Evolutionary conservation across 805 yeast species (phyloP), one percentile per base, ranked within the genome.

Genomic region (Lachancea quebecensis): DNA sequence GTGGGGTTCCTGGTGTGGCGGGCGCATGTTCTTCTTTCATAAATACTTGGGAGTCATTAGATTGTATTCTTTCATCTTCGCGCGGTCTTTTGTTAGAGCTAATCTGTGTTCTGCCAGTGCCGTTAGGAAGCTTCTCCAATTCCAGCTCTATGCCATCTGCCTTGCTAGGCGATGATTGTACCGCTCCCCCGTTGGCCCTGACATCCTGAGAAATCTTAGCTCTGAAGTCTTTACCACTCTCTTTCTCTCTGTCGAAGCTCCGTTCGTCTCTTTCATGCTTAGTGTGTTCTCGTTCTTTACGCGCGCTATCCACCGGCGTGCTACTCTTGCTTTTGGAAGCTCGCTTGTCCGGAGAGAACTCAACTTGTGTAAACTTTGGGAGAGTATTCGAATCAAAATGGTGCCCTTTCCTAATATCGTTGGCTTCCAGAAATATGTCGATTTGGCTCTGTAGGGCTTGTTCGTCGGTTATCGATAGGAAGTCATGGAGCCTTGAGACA

Each of bases 401-500:
- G 17, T 60, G 64, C 5, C 73, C 76, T 51, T 73, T 72, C 49
- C 71, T 75, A 4, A 79, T 55, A 52, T 77, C 82, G 52, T 78
- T 77, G 49, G 68, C 67, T 46, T 72, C 75, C 41, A 81, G 52
- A 55, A 79, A 80, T 64, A 65, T 62, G 57, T 65, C 45, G 68
- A 62, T 39, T 60, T 70, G 54, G 50, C 53, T 68, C 46, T 58
- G 58, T 44, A 50, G 67, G 55, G 69, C 41, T 54, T 69, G 48
- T 56, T 69, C 47, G 71, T 70, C 51, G 57, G 66, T 39, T 68
- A 79, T 52, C 4, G 61, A 55, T 38, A 69, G 46, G 45, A 75
- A 58, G 46, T 70, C 66, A 15, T 81, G 77, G 42, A 77, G 61
- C 48, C 77, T 61, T 10, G 85, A 69, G 11, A 82, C 73, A 50